A percentile compares a stretch with the other conserved stretches of the same genome.
Conservation (phyloP, 495 filamentous ascomycete genomes). For the Hypoxylon fragiforme region DNA sequence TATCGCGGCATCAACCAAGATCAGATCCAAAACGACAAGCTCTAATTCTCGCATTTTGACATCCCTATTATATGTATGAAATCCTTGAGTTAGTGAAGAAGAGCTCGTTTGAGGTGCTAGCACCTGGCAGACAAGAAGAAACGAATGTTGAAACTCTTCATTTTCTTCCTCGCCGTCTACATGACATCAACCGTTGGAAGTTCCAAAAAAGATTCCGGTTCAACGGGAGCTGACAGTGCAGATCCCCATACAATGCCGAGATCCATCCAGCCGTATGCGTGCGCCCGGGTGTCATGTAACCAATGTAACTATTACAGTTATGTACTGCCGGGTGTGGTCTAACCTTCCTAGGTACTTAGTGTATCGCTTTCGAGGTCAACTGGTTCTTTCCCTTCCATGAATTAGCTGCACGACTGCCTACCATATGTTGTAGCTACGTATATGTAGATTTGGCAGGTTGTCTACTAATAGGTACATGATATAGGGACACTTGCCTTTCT, state of each 20-base stretch:
- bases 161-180: slow-evolving; percentile 20
- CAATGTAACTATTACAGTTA: too few species aligned
- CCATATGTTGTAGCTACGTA: background rate
- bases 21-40: background rate
- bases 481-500: too few species aligned
- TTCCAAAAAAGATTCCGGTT: slow-evolving; percentile 20
- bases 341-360: background rate
- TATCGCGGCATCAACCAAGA: slow-evolving; percentile 17
- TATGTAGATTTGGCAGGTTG: background rate
- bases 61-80: too few species aligned
- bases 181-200: slow-evolving; percentile 11
- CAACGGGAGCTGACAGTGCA: slow-evolving; percentile 15
- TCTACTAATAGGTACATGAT: background rate
- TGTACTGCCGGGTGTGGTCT: slow-evolving; percentile 3
- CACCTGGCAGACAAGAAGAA: too few species aligned
- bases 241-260: slow-evolving; percentile 27
- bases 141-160: too few species aligned
- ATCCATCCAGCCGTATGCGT: slow-evolving; percentile 16
- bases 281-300: slow-evolving; percentile 5
- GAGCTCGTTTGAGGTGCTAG: too few species aligned
- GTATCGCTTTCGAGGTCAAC: slow-evolving; percentile 4
- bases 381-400: background rate
- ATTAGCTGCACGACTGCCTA: background rate
- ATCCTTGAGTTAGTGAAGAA: too few species aligned
- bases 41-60: background rate